Evolutionary conservation across 164 flowering plant species (phyloP).

Genomic region (Santalum album): DNA sequence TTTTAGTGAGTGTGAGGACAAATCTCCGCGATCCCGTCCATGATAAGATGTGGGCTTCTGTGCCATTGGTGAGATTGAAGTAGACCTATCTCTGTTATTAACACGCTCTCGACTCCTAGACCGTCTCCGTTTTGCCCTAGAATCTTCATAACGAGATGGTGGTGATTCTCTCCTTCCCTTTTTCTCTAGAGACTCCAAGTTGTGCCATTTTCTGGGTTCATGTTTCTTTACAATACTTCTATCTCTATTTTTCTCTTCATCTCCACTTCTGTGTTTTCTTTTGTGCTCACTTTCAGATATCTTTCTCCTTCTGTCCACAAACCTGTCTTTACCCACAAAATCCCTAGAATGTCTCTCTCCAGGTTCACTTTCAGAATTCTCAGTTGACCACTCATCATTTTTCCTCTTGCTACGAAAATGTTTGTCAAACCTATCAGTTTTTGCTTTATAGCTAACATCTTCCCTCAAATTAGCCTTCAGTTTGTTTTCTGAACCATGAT

Average conservation of each 20-base stretch:
- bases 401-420: constrained; percentile 20
- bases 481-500: constrained; percentile 17
- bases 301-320: constrained; percentile 24
- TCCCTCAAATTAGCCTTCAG: constrained; percentile 19
- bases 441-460: constrained; percentile 11
- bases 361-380: constrained; percentile 20
- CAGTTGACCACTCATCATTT: constrained; percentile 19
- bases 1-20: constrained; percentile 26
- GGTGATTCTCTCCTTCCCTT: constrained; percentile 34
- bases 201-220: constrained; percentile 23
- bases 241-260: constrained; percentile 27
- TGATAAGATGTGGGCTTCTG: constrained; percentile 33
- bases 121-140: constrained; percentile 50
- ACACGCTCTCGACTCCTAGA: constrained; percentile 64
- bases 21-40: constrained; percentile 31
- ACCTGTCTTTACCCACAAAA: constrained; percentile 22
- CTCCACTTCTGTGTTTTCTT: constrained; percentile 36
- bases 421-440: constrained; percentile 22
- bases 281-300: constrained; percentile 45
- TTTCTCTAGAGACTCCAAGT: constrained; percentile 28
- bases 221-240: constrained; percentile 27
- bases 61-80: constrained; percentile 45
- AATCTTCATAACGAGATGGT: constrained; percentile 35
- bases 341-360: constrained; percentile 28
- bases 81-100: constrained; percentile 39